These are phyloP conservation scores for Trichoderma harzianum DNA, from an alignment of 2,329 filamentous ascomycete genomes.

Conservation along the genomic window DNA sequence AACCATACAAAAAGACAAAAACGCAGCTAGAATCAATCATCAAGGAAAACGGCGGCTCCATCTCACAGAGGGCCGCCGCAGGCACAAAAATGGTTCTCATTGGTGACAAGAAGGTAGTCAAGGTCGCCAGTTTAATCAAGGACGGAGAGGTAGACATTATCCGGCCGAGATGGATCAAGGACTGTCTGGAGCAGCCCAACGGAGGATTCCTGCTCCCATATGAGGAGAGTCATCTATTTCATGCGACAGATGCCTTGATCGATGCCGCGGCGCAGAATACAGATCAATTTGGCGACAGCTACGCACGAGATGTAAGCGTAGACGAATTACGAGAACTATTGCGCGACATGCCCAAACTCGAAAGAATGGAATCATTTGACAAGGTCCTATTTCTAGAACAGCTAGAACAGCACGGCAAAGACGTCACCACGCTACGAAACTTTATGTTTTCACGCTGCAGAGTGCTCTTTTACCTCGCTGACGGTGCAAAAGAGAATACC, in stretches of 20 bases:
- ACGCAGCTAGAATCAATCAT: conserved; percentile 74
- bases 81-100: conserved; percentile 65
- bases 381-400: conserved; percentile 48
- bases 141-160: conserved; percentile 68
- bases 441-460: conserved; percentile 51
- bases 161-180: conserved; percentile 75
- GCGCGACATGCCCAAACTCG: conserved; percentile 48
- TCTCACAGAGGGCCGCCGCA: conserved; percentile 70
- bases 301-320: conserved; percentile 63
- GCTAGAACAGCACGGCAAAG: conserved; percentile 54
- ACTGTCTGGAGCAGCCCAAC: conserved; percentile 64
- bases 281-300: conserved; percentile 82
- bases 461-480: conserved; percentile 39
- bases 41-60: conserved; percentile 75
- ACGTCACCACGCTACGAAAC: conserved; percentile 47
- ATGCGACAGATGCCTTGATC: conserved; percentile 56
- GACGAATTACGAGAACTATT: conserved; percentile 59
- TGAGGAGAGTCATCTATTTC: conserved; percentile 66
- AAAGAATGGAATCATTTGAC: conserved; percentile 41
- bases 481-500: conserved; percentile 31
- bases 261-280: conserved; percentile 58
- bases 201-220: conserved; percentile 62
- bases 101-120: conserved; percentile 76
- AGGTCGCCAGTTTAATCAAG: conserved; percentile 80
- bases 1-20: conserved; percentile 72